These are phyloP conservation scores for Fonsecaea monophora DNA, from an alignment of 2,329 filamentous ascomycete genomes.

Conservation along the genomic window DNA sequence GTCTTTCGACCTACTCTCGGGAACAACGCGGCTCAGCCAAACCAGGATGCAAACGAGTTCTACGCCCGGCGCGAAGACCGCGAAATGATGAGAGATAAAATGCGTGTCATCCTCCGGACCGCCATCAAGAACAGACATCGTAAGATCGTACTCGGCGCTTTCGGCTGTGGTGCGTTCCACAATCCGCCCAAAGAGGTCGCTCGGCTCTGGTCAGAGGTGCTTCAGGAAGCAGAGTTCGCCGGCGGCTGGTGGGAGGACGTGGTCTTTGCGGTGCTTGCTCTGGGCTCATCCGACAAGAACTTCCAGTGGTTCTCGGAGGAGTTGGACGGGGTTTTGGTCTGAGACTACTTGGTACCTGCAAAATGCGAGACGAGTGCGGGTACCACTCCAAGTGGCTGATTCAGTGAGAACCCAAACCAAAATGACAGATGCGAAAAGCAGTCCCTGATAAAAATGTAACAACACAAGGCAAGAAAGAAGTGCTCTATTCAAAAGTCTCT, in stretches of 20 bases:
- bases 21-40: slow-evolving; percentile 8
- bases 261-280: slow-evolving; percentile 66
- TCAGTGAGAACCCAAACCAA: background rate
- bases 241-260: slow-evolving; percentile 71
- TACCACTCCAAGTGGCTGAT: background rate
- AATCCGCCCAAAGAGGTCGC: slow-evolving; percentile 70
- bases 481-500: no score
- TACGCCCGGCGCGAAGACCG: slow-evolving; percentile 56
- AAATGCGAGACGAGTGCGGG: background rate
- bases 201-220: slow-evolving; percentile 66
- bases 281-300: slow-evolving; percentile 41
- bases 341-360: background rate
- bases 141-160: slow-evolving; percentile 69
- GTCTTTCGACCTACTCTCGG: slow-evolving; percentile 50
- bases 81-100: slow-evolving; percentile 67
- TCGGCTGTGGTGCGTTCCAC: slow-evolving; percentile 71
- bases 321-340: slow-evolving; percentile 35
- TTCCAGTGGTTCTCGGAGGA: slow-evolving; percentile 31
- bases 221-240: slow-evolving; percentile 66
- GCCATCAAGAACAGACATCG: slow-evolving; percentile 64
- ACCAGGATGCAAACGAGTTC: slow-evolving; percentile 26
- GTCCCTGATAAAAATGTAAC: background rate
- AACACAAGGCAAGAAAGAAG: no score
- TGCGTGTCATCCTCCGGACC: slow-evolving; percentile 66
- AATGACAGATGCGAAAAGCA: background rate